Percentiles rank a stretch among this genome's conserved stretches.
phyloP scores from a whole-genome alignment of 257 asterid species.

The Solanum appendiculatum region DNA sequence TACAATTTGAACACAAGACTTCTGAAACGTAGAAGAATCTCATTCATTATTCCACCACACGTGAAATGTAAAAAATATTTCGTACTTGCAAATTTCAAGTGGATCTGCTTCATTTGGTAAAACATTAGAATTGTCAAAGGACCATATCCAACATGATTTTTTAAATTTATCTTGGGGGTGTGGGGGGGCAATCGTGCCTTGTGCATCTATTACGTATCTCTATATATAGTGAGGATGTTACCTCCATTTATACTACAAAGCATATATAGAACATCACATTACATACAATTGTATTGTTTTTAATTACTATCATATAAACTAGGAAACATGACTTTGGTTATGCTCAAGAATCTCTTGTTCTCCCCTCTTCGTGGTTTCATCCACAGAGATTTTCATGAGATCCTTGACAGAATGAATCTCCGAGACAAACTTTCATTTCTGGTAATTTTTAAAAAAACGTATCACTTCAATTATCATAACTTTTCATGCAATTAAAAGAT shows the following conservation, averaged over 20 bases:
- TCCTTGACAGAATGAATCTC: constrained; percentile 30
- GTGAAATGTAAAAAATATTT: background rate
- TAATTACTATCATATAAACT: background rate
- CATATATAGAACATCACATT: background rate
- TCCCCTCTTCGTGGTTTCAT: constrained; percentile 28
- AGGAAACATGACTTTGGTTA: background rate
- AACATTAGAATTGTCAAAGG: background rate
- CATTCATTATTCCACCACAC: background rate
- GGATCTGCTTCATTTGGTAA: background rate
- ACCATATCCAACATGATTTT: background rate
- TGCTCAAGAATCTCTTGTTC: constrained; percentile 21
- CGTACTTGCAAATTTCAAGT: background rate
- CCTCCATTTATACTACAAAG: background rate
- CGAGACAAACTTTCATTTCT: constrained; percentile 38
- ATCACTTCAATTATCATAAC: background rate
- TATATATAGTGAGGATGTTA: background rate
- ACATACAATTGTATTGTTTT: background rate
- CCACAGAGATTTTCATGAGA: constrained; percentile 39
- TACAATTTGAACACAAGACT: background rate
- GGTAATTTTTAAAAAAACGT: constrained; percentile 19
- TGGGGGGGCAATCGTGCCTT: background rate
- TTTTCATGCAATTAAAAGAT: background rate
- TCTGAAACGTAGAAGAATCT: too few species aligned
- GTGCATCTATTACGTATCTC: background rate
- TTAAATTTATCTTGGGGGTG: background rate